Base-by-base conservation (phyloP, 331 rosid species). In the Prunus yedoensis region DNA sequence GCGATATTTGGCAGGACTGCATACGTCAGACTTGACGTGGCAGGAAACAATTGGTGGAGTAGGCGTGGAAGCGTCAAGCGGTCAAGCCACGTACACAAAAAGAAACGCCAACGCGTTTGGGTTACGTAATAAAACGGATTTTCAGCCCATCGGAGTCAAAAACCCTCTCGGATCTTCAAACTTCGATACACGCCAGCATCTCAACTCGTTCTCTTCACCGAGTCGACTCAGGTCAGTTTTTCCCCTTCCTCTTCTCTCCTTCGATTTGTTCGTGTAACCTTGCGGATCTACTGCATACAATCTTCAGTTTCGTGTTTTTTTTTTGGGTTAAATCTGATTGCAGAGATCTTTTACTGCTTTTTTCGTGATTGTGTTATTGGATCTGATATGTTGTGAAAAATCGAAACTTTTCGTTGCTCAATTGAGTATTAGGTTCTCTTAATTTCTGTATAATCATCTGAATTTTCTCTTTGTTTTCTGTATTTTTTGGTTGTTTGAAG, bases 171-270 rank as follows among this genome's bases (percentile, higher is more conserved):
- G 62, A 10, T 9, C 41, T 68, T 49, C 73, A 16, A 68, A 5
- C 35, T 3, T 15, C 73, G 25, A 64, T 35, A 10, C 13, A 47
- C 16, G 15, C 74, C 30, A 52, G 49, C 74, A 35, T 21, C n/a
- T 15, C 70, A 4, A 65, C 54, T 62, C 66, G 20, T 54, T 25
- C n/a, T 25, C 50, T 56, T 5, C 46, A 27, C 69, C 52, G 61
- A 63, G 56, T 80, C 74, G 35, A 70, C 68, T 53, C 76, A 70
- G 80, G 84, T 57, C 30, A 57, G 84, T 75, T 70, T 21, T 38
- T 10, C 67, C 10, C 46, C 49, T 3, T 10, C 51, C 14, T 20
- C 8, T 4, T 1, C 2, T 43, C 17, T 11, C 38, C 0, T 2
- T 25, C 35, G 10, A 60, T 27, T 60, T 27, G 20, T 50, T 46